Evolutionary conservation across 257 asterid species (phyloP), one percentile per base, ranked within the genome.

Genomic region (Linaria vulgaris): DNA sequence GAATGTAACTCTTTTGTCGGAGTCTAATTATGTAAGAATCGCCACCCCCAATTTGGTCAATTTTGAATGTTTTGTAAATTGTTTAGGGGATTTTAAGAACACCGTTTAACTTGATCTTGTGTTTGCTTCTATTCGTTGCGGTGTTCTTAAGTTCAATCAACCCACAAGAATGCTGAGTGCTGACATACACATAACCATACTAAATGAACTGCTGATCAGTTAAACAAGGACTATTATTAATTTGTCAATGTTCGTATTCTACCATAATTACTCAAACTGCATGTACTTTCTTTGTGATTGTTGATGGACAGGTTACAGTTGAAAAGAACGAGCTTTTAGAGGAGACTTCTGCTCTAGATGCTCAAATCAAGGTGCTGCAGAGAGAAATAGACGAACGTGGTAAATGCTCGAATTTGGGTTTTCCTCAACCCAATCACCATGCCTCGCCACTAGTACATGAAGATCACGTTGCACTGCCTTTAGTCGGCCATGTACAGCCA

Each of bases 291-390:
- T 19, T 15, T 12, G 49, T 56, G n/a, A 49, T 30, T 45, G 27
- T 37, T 59, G 59, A 19, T 77, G 58, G 48, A 52, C 79, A 86
- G 95, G 76, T 83, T 45, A 74, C 80, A 9, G 53, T 37, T 0
- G 95, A 86, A 82, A 83, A 54, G 78, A 61, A 72, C 11, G 95
- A 86, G 82, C 91, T 86, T 27, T 0, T 75, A 12, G 95, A 86
- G 69, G 95, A 86, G 60, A 76, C 81, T 25, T 68, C 54, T 24
- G 83, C 82, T 15, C 76, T 86, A 13, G 82, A 76, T 67, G 78
- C 76, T 34, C 85, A 83, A 69, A 72, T 86, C 72, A 80, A 79
- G 84, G 69, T 47, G 23, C 80, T 86, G 57, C 75, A 67, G 72
- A 59, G 59, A 60, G 84, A 83, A 67, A 76, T 86, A 58, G 79